Conservation (phyloP, 2,329 filamentous ascomycete genomes). For the Aureobasidium sp. region DNA sequence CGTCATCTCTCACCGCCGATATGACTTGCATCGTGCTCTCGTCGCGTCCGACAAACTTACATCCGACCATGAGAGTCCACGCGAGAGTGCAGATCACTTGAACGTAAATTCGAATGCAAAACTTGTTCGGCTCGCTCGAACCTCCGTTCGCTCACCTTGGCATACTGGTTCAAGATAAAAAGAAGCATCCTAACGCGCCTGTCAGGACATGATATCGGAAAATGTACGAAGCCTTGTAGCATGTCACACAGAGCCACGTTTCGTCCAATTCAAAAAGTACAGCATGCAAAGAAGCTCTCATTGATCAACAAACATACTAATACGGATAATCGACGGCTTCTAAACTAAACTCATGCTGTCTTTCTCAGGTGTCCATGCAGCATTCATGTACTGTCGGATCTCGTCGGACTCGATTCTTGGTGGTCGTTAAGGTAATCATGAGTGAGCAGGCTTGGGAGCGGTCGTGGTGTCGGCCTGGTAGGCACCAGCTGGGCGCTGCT, state of each 20-base stretch:
- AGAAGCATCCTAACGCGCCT: not conserved
- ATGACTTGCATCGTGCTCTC: not conserved
- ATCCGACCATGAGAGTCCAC: not conserved
- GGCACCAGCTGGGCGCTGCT: not conserved
- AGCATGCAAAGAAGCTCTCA: not conserved
- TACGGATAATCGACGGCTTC: slow-evolving; percentile 3
- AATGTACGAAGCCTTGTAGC: not conserved
- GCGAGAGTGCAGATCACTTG: not conserved
- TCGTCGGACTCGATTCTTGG: not conserved
- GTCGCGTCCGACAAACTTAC: not conserved
- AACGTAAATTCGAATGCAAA: not conserved
- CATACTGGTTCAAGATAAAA: not conserved
- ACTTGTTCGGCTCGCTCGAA: not conserved
- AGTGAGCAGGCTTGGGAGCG: slow-evolving; percentile 7
- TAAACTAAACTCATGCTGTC: not conserved
- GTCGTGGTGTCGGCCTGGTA: not conserved
- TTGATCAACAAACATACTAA: not conserved
- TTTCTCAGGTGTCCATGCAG: slow-evolving; percentile 2
- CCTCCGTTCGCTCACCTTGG: not conserved
- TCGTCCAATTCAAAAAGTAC: not conserved
- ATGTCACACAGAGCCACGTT: not conserved
- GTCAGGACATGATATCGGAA: not conserved
- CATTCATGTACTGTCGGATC: not conserved
- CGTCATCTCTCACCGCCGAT: not conserved
- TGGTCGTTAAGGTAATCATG: slow-evolving; percentile 7